Evolutionary conservation across 1,284 basidiomycete species (phyloP).

Genomic region (Fomes fomentarius): DNA sequence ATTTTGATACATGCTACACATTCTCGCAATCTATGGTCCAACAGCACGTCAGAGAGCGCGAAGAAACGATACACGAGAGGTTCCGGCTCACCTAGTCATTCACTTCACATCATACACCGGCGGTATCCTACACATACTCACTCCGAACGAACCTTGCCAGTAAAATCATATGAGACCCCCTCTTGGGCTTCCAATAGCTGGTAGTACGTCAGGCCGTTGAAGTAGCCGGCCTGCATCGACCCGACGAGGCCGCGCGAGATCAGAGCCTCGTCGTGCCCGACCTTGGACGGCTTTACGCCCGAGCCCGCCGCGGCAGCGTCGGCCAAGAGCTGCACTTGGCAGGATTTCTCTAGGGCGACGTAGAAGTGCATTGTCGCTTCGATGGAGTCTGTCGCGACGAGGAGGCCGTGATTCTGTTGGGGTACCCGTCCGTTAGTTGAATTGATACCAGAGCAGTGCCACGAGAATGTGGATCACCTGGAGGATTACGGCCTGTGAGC

Average conservation of each 20-base stretch:
- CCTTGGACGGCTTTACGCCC: conserved; percentile 35
- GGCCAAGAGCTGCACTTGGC: conserved; percentile 54
- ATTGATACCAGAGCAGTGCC: not conserved
- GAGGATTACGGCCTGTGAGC: conserved; percentile 27
- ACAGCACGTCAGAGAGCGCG: too few species aligned
- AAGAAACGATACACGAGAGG: too few species aligned
- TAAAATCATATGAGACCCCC: conserved; percentile 11
- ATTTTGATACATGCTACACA: too few species aligned
- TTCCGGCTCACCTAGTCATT: too few species aligned
- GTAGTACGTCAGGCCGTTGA: conserved; percentile 40
- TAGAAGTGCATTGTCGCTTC: conserved; percentile 45
- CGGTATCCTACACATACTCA: too few species aligned
- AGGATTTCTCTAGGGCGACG: conserved; percentile 44
- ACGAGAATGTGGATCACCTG: conserved; percentile 14
- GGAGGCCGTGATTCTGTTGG: conserved; percentile 62
- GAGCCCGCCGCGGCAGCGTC: conserved; percentile 46
- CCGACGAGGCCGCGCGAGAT: conserved; percentile 34
- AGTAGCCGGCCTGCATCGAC: conserved; percentile 38
- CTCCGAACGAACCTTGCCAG: not conserved
- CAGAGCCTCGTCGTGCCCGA: conserved; percentile 29
- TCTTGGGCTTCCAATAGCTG: conserved; percentile 39
- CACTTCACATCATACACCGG: too few species aligned
- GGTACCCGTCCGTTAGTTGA: not conserved
- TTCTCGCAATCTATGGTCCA: too few species aligned
- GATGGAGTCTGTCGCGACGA: conserved; percentile 48